Evolutionary conservation across 1,284 basidiomycete species (phyloP).

Genomic region (Leccinum proliferum): DNA sequence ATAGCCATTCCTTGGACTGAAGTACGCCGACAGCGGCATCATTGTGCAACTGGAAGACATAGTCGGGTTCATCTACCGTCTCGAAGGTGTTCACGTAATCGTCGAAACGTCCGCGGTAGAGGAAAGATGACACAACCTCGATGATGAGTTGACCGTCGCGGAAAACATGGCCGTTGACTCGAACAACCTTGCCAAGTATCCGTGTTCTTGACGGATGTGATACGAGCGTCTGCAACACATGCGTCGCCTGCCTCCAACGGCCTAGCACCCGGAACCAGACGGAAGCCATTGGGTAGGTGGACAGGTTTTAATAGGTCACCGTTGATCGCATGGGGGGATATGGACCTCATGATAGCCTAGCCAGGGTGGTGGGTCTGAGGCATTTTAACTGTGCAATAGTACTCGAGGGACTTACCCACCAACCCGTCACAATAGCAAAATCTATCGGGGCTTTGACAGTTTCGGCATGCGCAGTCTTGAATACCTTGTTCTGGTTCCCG

Average conservation of each 20-base stretch:
- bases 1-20: conserved; percentile 97
- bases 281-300: conserved; percentile 96
- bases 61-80: conserved; percentile 84
- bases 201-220: conserved; percentile 87
- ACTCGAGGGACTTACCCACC: conserved; percentile 65
- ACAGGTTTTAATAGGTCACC: conserved; percentile 95
- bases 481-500: conserved; percentile 88
- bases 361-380: conserved; percentile 12
- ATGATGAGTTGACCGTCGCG: conserved; percentile 78
- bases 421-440: conserved; percentile 97
- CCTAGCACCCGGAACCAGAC: conserved; percentile 72
- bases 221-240: conserved; percentile 86
- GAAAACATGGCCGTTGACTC: conserved; percentile 84
- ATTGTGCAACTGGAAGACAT: conserved; percentile 70
- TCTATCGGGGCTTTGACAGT: conserved; percentile 92
- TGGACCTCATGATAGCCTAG: conserved; percentile 93
- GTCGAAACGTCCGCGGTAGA: conserved; percentile 91
- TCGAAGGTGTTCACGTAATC: conserved; percentile 98
- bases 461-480: conserved; percentile 73
- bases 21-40: conserved; percentile 88
- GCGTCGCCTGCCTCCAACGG: conserved; percentile 84
- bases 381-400: conserved; percentile 6
- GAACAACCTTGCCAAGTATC: conserved; percentile 91
- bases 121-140: conserved; percentile 92
- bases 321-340: conserved; percentile 83